Conservation (phyloP, 2,329 filamentous ascomycete genomes). For the Catunica adiposa region DNA sequence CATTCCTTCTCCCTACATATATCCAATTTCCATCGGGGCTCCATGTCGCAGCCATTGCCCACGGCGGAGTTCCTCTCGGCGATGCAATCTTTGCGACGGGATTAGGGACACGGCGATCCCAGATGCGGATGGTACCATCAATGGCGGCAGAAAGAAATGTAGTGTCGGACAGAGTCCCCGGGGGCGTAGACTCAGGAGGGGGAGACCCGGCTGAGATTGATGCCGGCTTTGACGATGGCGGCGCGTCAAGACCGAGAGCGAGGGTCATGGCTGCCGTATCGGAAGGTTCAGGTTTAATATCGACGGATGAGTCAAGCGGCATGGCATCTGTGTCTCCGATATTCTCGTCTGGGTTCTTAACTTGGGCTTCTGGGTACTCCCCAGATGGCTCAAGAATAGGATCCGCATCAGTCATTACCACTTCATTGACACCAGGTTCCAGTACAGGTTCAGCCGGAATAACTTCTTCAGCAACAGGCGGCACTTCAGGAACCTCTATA, state of each 20-base stretch:
- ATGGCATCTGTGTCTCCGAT: background rate
- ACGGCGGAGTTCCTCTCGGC: constrained; percentile 63
- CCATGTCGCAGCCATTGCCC: constrained; percentile 98
- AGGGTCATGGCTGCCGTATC: background rate
- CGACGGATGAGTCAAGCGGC: background rate
- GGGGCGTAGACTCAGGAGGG: constrained; percentile 10
- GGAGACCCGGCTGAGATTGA: background rate
- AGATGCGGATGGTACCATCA: constrained; percentile 78
- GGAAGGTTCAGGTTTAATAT: background rate
- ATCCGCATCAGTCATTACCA: background rate
- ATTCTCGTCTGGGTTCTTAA: background rate
- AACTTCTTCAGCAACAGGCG: constrained; percentile 1
- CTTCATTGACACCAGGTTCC: too few species aligned
- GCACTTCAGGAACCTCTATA: background rate
- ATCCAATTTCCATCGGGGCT: constrained; percentile 89
- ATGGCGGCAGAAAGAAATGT: constrained; percentile 81
- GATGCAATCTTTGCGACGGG: constrained; percentile 68
- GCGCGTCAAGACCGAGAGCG: constrained; percentile 2
- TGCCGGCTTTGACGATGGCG: background rate
- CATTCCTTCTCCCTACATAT: constrained; percentile 78
- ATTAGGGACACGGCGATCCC: constrained; percentile 65
- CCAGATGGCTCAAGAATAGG: background rate
- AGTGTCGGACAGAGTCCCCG: constrained; percentile 47
- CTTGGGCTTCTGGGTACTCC: background rate
- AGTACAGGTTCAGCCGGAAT: background rate